Evolutionary conservation across 108 stramenopile genomes (phyloP).

Genomic region (Cyclotella atomus): DNA sequence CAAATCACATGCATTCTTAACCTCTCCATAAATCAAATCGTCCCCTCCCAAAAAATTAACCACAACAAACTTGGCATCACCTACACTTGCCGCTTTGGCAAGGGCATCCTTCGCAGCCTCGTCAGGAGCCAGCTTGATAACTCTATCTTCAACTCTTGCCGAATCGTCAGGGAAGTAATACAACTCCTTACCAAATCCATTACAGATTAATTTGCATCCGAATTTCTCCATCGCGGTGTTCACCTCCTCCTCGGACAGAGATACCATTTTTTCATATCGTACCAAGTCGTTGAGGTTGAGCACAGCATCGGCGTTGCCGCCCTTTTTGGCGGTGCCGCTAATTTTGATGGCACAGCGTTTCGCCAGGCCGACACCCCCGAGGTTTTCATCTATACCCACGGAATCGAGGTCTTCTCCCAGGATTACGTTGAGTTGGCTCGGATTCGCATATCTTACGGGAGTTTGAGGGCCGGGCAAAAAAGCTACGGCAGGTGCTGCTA

Average conservation of each 20-base stretch:
- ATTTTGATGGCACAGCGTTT: conserved; percentile 68
- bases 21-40: conserved; percentile 74
- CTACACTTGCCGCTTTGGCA: conserved; percentile 22
- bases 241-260: conserved; percentile 40
- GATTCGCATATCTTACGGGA: too few relatives aligned
- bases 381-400: conserved; percentile 48
- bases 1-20: conserved; percentile 59
- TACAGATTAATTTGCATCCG: conserved; percentile 54
- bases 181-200: conserved; percentile 65
- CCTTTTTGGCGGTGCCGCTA: conserved; percentile 56
- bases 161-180: conserved; percentile 74
- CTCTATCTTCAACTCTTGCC: conserved; percentile 36
- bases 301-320: conserved; percentile 27
- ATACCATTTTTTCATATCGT: conserved; percentile 52
- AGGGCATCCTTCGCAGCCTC: conserved; percentile 73
- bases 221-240: conserved; percentile 44
- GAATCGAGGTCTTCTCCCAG: conserved; percentile 50
- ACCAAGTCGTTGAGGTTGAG: conserved; percentile 38
- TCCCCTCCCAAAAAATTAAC: conserved; percentile 72
- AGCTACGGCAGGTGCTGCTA: too few relatives aligned
- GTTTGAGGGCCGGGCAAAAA: too few relatives aligned
- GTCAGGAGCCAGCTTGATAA: conserved; percentile 55
- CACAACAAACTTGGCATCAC: conserved; percentile 13
- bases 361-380: conserved; percentile 71
- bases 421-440: conserved; percentile 47